Base-by-base conservation (phyloP, 345 rosid species). In the Melaleuca quinquenervia region DNA sequence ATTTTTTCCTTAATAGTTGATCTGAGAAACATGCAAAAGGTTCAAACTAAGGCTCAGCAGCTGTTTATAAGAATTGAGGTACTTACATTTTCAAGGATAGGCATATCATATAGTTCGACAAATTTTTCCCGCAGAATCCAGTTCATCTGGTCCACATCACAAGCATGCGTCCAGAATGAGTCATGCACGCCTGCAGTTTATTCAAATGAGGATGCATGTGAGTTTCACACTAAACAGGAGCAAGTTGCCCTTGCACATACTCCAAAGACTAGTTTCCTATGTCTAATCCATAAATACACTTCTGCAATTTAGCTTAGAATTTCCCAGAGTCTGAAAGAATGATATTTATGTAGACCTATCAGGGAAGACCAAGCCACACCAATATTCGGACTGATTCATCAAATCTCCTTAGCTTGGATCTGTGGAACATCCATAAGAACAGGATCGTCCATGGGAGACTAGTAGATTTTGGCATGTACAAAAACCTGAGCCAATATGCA, bases 151-250 rank as follows among this genome's bases (percentile, higher is more conserved):
- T 97, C 99, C 85, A 95, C 98, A 84, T 96, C 98, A 86, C 97
- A 91, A 52, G 99, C 98, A 91, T 97, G 99, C 9, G 99, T 97
- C 99, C 99, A 97, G 85, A 94, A 97, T 27, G 99, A 97, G 92
- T 97, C 99, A 86, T 97, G 99, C 85, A 97, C 99, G 74, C 99
- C 98, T 97, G 93, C 85, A 88, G 52, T 45, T 78, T 26, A 74
- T 16, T 64, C 74, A 18, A 18, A 70, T 36, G 26, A 70, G 80
- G 44, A 70, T 70, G 48, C 8, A 70, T 20, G 26, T 70, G 26
- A 70, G 44, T 52, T 83, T 83, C 48, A 53, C 44, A 21, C 58
- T 20, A 52, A 83, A 32, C 55, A 83, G 10, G 50, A 50, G 58
- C 55, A 27, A 52, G 55, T 83, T 83, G 48, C 13, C 80, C 45